phyloP scores from a whole-genome alignment of 306 rosid species.

The Albizia julibrissin region DNA sequence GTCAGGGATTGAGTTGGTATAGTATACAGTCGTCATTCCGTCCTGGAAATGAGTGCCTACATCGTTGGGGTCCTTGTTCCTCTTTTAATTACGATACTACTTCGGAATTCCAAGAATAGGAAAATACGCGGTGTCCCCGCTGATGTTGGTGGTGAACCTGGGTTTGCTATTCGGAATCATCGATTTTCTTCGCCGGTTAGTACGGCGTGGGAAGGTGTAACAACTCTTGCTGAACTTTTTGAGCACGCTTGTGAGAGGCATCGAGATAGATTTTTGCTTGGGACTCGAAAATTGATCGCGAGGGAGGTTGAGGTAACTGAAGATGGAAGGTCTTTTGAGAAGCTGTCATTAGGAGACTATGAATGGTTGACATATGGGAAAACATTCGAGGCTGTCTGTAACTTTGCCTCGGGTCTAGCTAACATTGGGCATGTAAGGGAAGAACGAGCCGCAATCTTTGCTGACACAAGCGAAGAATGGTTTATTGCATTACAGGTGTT shows the following conservation, averaged over 20 bases:
- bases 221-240: conserved; percentile 83
- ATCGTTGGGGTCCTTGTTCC: conserved; percentile 68
- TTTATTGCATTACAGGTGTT: conserved; percentile 90
- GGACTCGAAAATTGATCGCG: conserved; percentile 69
- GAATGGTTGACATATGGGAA: conserved; percentile 75
- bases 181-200: conserved; percentile 45
- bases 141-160: conserved; percentile 73
- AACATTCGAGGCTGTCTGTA: conserved; percentile 63
- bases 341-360: conserved; percentile 82
- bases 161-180: conserved; percentile 62
- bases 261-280: conserved; percentile 59
- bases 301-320: conserved; percentile 55
- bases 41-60: conserved; percentile 57
- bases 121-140: conserved; percentile 68
- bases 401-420: conserved; percentile 79
- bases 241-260: conserved; percentile 65
- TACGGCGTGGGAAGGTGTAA: conserved; percentile 74
- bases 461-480: conserved; percentile 94
- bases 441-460: conserved; percentile 88
- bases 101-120: conserved; percentile 48
- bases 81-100: conserved; percentile 53
- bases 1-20: conserved; percentile 37
- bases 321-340: conserved; percentile 83
- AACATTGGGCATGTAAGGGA: conserved; percentile 63
- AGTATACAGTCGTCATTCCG: neutral